phyloP scores from a whole-genome alignment of 805 yeast species.

The Lachancea sp. region DNA sequence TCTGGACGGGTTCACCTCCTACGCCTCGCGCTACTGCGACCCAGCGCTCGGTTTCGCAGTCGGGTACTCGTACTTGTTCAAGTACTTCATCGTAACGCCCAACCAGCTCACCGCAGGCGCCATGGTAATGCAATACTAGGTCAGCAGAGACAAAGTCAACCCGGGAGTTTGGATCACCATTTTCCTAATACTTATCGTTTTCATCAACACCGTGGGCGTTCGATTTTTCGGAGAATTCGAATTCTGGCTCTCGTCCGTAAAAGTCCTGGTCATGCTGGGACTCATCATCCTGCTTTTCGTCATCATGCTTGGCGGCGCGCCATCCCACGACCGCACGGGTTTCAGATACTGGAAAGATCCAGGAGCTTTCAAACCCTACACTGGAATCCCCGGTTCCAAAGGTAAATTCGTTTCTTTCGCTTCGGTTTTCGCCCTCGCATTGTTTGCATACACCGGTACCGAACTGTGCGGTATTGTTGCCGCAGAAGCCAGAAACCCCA shows the following conservation, averaged over 20 bases:
- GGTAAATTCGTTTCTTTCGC: constrained; percentile 59
- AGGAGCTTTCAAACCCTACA: constrained; percentile 50
- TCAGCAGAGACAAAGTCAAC: constrained; percentile 34
- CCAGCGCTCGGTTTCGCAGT: constrained; percentile 42
- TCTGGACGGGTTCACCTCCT: constrained; percentile 60
- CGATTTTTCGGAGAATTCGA: constrained; percentile 43
- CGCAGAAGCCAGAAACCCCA: constrained; percentile 66
- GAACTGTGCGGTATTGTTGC: constrained; percentile 68
- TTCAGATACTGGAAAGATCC: constrained; percentile 66
- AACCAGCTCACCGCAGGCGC: constrained; percentile 43
- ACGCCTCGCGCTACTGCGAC: constrained; percentile 45
- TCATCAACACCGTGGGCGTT: constrained; percentile 34
- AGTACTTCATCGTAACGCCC: constrained; percentile 44
- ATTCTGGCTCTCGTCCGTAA: constrained; percentile 50
- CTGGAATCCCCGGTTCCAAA: constrained; percentile 37
- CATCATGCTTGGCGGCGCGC: constrained; percentile 74
- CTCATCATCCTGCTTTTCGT: constrained; percentile 56
- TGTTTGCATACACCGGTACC: constrained; percentile 66
- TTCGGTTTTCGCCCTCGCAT: constrained; percentile 57
- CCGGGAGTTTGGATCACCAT: constrained; percentile 43
- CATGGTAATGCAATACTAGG: constrained; percentile 42
- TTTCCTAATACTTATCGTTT: constrained; percentile 34
- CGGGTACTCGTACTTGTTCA: constrained; percentile 40
- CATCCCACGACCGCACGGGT: constrained; percentile 65
- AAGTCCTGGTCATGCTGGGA: constrained; percentile 61